Base-by-base conservation (phyloP, 2,329 filamentous ascomycete species). In the Orbilia quercus region DNA sequence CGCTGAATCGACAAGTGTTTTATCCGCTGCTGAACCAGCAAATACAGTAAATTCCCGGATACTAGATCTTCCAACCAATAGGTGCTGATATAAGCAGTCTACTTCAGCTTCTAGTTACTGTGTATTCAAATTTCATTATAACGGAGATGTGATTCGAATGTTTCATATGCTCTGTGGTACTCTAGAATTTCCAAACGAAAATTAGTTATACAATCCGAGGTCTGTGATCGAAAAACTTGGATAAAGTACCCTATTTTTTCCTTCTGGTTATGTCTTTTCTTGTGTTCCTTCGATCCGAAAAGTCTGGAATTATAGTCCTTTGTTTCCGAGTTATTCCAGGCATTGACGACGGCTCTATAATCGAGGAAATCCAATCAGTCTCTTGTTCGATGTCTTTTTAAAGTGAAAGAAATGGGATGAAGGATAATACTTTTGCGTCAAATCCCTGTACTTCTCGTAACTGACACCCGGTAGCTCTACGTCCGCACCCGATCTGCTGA, bases 301-400 rank as follows among this genome's bases (percentile, higher is more conserved):
- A 73, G 20, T 14, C 42, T 57, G 12, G 62, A 66, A 23, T 55
- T 40, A 18, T 55, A 73, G 22, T 55, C 69, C 31, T 73, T 73
- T 6, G 69, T 66, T 31, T 73, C 69, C 40, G 69, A 55, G 25
- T 44, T 73, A 50, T 73, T 73, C 69, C 69, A 73, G 25, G 69
- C 69, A 20, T 28, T 48, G 5, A 73, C 69, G 4, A 73, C 69
- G 9, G 62, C 53, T 38, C 69, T 73, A 58, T 42, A 25, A 14
- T n/a, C n/a, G n/a, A n/a, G n/a, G n/a, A n/a, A n/a, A n/a, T n/a
- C n/a, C n/a, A n/a, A n/a, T 48, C n/a, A 31, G 28, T 31, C 28
- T 31, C 9, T 31, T 5, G 28, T 31, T 9, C 9, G 4, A 31
- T 31, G 5, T 31, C 28, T 31, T 31, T 31, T n/a, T 31, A 9